Evolutionary conservation across 2,329 filamentous ascomycete genomes (phyloP).

Genomic region (Fusarium decemcellulare): DNA sequence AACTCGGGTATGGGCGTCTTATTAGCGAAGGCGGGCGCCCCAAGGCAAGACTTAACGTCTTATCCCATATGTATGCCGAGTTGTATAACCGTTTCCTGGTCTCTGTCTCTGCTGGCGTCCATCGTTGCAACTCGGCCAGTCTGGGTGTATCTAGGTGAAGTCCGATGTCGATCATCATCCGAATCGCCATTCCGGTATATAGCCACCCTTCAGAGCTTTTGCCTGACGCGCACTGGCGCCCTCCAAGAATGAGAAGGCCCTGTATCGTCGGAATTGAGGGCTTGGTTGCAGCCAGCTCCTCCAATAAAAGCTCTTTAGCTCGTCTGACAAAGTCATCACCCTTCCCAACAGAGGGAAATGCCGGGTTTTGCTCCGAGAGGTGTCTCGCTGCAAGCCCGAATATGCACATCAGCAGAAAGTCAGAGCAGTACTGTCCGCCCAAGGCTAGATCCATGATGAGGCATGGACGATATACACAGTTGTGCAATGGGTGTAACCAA

Average conservation of each 20-base stretch:
- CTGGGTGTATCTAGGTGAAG: conserved; percentile 36
- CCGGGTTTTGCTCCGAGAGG: conserved; percentile 14
- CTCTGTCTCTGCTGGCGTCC: conserved; percentile 39
- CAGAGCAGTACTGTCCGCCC: conserved; percentile 37
- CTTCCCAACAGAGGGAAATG: not conserved
- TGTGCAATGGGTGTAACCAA: conserved; percentile 41
- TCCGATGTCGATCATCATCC: conserved; percentile 41
- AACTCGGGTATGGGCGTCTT: not conserved
- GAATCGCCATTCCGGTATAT: conserved; percentile 40
- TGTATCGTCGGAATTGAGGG: not conserved
- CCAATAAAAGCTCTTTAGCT: not conserved
- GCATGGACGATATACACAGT: conserved; percentile 35
- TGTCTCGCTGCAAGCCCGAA: conserved; percentile 37
- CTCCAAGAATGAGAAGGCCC: conserved; percentile 37
- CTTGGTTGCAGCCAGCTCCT: not conserved
- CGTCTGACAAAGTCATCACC: not conserved
- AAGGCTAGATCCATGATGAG: conserved; percentile 41
- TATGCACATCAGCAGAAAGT: conserved; percentile 39
- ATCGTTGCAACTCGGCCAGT: conserved; percentile 27
- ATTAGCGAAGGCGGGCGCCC: conserved; percentile 30
- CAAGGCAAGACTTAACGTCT: conserved; percentile 38
- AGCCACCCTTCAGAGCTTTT: conserved; percentile 41
- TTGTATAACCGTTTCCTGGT: conserved; percentile 40
- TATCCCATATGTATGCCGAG: conserved; percentile 42
- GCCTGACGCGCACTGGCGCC: conserved; percentile 37